Evolutionary conservation across 208 protist genomes (phyloP), one percentile per base, ranked within the genome.

Genomic region (Herpetomonas samuelpessoai): DNA sequence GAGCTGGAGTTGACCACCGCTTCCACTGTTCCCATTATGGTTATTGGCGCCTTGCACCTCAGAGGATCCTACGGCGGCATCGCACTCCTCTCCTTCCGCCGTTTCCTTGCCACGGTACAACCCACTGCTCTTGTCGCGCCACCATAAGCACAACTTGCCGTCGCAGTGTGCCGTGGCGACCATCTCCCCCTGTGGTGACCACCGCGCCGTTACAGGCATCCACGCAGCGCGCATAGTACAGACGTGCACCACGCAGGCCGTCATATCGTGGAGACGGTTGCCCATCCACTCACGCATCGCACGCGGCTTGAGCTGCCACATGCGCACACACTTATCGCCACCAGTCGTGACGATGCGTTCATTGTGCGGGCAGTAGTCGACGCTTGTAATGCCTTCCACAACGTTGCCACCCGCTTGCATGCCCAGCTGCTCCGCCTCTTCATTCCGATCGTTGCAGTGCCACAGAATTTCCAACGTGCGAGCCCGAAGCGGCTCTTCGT

Each of bases 401-500:
- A 69, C 55, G 58, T 62, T 81, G 48, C 46, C 46, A 29, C 52
- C 12, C 19, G 27, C 56, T 54, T 91, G 88, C 59, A 92, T 59
- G 38, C 83, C 88, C 2, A 89, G 68, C 25, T 74, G 72, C 38
- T 85, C 83, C 12, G 83, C 85, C 64, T 95, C 88, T 44, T 90
- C 77, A 47, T 84, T 81, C 19, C 74, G 73, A 55, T 92, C 85
- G 24, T 81, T 74, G 64, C 68, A 87, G 77, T 95, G 88, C 88
- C 88, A 95, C 3, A 92, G 65, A 30, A 95, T 62, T 45, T 95
- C 85, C 9, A 95, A 77, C 27, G 88, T 95, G 47, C 83, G 83
- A 2, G 81, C 88, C 14, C 76, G 72, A n/a, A 92, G 79, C 12
- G 68, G 62, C 18, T 66, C 46, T 16, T 53, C n/a, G n/a, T n/a